Conservation (phyloP, 106 monocot species). For the Amphibolis antarctica region DNA sequence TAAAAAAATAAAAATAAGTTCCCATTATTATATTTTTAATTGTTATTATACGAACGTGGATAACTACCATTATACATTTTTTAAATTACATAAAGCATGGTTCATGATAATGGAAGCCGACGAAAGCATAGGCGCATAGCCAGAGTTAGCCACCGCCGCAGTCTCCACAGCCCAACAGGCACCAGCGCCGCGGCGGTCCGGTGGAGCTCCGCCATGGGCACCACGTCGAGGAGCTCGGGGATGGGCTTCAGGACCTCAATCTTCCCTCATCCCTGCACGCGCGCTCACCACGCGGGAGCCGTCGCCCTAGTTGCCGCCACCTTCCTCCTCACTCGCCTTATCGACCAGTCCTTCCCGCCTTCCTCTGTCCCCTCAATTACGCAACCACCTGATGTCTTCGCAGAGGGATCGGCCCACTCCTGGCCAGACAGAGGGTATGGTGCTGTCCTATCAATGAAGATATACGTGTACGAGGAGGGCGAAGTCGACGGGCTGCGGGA, state of each 20-base stretch:
- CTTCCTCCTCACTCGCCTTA: constrained; percentile 55
- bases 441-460: constrained; percentile 36
- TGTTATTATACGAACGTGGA: too few species aligned
- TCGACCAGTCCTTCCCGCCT: constrained; percentile 36
- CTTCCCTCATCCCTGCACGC: constrained; percentile 13
- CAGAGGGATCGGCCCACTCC: constrained; percentile 5
- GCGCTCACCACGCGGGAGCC: constrained; percentile 62
- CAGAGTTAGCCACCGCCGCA: too few species aligned
- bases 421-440: constrained; percentile 62
- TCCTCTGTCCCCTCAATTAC: not conserved
- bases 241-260: not conserved
- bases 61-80: too few species aligned
- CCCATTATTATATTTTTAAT: too few species aligned
- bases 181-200: not conserved
- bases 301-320: constrained; percentile 42
- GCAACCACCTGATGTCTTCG: constrained; percentile 11
- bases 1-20: too few species aligned
- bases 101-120: too few species aligned
- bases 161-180: too few species aligned
- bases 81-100: too few species aligned
- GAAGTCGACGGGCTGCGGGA: constrained; percentile 76
- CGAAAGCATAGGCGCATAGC: too few species aligned
- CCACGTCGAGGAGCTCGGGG: not conserved
- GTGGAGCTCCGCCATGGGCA: not conserved
- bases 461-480: constrained; percentile 85